These are phyloP conservation scores for Vicia sativa DNA, from an alignment of 306 rosid species.

Conservation along the genomic window DNA sequence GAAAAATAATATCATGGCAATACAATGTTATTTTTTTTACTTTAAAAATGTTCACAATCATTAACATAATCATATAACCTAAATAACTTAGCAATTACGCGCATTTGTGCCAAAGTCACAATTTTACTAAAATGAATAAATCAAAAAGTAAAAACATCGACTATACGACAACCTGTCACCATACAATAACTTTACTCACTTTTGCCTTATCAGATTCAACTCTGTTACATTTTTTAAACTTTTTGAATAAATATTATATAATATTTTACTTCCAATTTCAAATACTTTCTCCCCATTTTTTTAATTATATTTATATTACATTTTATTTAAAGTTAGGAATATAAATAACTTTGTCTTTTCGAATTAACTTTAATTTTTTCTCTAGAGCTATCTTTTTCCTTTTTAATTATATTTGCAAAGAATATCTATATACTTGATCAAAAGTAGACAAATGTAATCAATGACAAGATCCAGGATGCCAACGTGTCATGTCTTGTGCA, in stretches of 20 bases:
- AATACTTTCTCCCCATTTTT: conserved; percentile 35
- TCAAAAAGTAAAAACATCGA: no score
- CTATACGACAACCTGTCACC: not conserved
- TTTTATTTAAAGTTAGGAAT: not conserved
- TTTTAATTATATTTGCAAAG: conserved; percentile 12
- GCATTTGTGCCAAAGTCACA: no score
- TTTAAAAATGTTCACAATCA: no score
- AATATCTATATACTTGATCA: conserved; percentile 40
- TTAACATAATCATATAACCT: no score
- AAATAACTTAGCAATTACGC: no score
- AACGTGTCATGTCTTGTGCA: conserved; percentile 51
- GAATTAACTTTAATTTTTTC: not conserved
- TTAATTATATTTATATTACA: not conserved
- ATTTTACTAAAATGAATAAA: no score
- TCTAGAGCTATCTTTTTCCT: conserved; percentile 13
- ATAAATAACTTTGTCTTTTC: conserved; percentile 34
- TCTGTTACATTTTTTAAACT: no score
- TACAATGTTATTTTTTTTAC: no score
- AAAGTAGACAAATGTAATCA: conserved; percentile 43
- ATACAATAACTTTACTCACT: conserved; percentile 37
- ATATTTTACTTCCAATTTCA: not conserved
- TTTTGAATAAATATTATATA: no score
- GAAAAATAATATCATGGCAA: no score
- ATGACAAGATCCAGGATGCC: conserved; percentile 52
- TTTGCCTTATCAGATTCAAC: conserved; percentile 29